Evolutionary conservation across 2,329 filamentous ascomycete species (phyloP), one percentile per base, ranked within the genome.

Genomic region (Paramyrothecium roridum): DNA sequence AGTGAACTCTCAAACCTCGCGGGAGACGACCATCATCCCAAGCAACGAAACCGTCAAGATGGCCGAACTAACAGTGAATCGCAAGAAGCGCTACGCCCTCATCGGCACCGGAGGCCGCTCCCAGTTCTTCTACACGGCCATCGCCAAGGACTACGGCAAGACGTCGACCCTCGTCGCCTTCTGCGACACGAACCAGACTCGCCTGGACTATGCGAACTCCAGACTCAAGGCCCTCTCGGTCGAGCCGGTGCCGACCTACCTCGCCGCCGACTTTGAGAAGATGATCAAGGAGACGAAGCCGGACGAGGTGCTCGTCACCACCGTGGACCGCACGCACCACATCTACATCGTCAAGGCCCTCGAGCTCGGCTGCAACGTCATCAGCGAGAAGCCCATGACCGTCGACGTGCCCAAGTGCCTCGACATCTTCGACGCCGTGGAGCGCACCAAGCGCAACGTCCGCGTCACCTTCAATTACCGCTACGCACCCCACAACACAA

Each of bases 341-440:
- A 76, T 72, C 26, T 87, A 87, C 69, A 85, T 85, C 50, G 73
- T 84, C 6, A 76, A 80, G 3, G 82, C 84, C 0, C 70, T 87
- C 50, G 81, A 85, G 58, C 69, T 84, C 1, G 83, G 83, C 17
- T 83, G 82, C 61, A 78, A 81, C 57, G 83, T 85, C 0, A 73
- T 86, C n/a, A 86, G 80, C 0, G 83, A 86, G 63, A 87, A 87
- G 66, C 84, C 83, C 4, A 86, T 86, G 83, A 86, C 84, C 1
- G 81, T 85, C 60, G 82, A 86, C 61, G 80, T 75, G 1, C 73
- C 76, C 2, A 76, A 81, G 3, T 84, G 81, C 37, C 72, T 69
- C 8, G 73, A 77, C 51, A 86, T 86, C 20, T 48, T 67, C 17
- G 59, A 58, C 13, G 65, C 65, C 3, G 65, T 66, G 0, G 59